These are phyloP conservation scores for Candida schatavii DNA, from an alignment of 805 yeast species.

Conservation along the genomic window DNA sequence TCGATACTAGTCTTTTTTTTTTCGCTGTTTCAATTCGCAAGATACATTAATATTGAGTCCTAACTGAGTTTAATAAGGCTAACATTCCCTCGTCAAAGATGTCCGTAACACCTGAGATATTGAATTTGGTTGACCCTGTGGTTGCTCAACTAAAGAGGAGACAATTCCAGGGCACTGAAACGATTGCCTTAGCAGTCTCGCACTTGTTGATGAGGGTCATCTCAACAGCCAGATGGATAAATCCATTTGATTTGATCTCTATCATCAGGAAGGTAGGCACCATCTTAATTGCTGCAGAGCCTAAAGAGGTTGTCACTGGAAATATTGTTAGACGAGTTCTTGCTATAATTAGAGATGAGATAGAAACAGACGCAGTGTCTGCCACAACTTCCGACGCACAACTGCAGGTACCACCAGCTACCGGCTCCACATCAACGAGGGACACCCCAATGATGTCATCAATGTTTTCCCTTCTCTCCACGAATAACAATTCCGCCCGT, in stretches of 20 bases:
- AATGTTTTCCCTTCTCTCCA: conserved; percentile 82
- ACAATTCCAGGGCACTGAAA: conserved; percentile 76
- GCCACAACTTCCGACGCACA: conserved; percentile 13
- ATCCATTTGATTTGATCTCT: conserved; percentile 66
- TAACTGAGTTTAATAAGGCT: not conserved
- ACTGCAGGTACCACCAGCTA: not conserved
- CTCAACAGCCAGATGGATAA: conserved; percentile 85
- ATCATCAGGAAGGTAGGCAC: conserved; percentile 75
- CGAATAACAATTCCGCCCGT: conserved; percentile 27
- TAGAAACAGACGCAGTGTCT: conserved; percentile 43
- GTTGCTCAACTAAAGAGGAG: conserved; percentile 69
- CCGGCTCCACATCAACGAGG: conserved; percentile 7
- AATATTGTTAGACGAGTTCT: conserved; percentile 87
- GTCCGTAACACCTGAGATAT: conserved; percentile 28
- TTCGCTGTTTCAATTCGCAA: not conserved
- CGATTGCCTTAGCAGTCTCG: conserved; percentile 82
- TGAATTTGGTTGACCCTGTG: conserved; percentile 35
- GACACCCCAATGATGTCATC: conserved; percentile 65
- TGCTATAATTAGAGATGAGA: conserved; percentile 83
- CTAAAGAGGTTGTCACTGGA: conserved; percentile 85
- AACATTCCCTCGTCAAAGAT: not conserved
- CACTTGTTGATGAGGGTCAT: conserved; percentile 84
- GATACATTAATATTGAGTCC: not conserved
- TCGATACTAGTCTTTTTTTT: not conserved
- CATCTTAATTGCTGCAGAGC: conserved; percentile 73